Conservation (phyloP, 768 basidiomycete genomes). For the Lentinula boryana region DNA sequence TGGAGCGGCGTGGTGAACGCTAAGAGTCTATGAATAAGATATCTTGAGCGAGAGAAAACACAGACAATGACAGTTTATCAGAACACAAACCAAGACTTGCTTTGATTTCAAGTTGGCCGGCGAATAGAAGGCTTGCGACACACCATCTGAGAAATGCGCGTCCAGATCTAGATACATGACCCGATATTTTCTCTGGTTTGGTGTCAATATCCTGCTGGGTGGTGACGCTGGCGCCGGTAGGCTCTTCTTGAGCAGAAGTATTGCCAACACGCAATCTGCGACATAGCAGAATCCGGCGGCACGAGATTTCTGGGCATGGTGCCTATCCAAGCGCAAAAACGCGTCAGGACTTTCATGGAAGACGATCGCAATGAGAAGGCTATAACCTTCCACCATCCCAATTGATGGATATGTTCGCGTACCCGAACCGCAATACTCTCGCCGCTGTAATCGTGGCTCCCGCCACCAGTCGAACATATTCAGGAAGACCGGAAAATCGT, state of each 20-base stretch:
- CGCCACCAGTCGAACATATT: conserved; percentile 67
- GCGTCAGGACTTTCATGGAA: background rate
- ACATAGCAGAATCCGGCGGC: conserved; percentile 95
- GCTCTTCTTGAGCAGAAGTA: conserved; percentile 58
- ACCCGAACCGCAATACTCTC: conserved; percentile 42
- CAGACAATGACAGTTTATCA: background rate
- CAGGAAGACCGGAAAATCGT: conserved; percentile 57
- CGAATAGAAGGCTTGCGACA: conserved; percentile 67
- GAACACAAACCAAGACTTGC: conserved; percentile 40
- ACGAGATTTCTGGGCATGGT: conserved; percentile 73
- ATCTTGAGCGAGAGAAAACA: background rate
- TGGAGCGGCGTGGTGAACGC: conserved; percentile 76
- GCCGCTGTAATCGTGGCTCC: conserved; percentile 78
- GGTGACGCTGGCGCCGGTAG: conserved; percentile 6
- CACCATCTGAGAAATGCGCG: conserved; percentile 87
- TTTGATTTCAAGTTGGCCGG: conserved; percentile 23
- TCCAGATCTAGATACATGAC: conserved; percentile 93
- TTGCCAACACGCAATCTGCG: conserved; percentile 79
- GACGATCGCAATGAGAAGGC: background rate
- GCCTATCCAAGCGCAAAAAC: conserved; percentile 33
- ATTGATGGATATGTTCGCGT: conserved; percentile 61
- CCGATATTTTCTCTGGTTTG: conserved; percentile 36
- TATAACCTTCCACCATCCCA: conserved; percentile 87
- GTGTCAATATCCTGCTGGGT: background rate
- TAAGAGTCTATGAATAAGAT: conserved; percentile 53